phyloP scores from a whole-genome alignment of 2,329 filamentous ascomycete species.

The Neocucurbitaria cava region DNA sequence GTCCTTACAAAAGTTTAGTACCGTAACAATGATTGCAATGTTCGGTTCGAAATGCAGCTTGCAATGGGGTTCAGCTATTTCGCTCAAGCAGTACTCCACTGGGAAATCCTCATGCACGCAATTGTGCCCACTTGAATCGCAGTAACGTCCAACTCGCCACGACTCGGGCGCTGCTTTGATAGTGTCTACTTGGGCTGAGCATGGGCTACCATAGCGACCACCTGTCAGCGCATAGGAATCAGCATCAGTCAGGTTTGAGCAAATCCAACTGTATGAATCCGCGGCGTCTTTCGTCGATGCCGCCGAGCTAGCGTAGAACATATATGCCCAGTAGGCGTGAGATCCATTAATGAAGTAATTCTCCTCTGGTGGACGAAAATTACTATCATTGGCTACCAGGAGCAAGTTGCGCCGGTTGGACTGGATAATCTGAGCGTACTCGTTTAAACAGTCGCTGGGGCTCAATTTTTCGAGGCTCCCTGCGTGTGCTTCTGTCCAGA shows the following conservation, averaged over 20 bases:
- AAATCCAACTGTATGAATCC: conserved; percentile 15
- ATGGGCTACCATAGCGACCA: too few species aligned
- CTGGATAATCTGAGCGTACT: conserved; percentile 20
- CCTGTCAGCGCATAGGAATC: conserved; percentile 1
- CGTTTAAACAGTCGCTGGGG: conserved; percentile 17
- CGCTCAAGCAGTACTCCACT: conserved; percentile 29
- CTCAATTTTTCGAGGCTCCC: conserved; percentile 7
- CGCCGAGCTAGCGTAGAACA: not conserved
- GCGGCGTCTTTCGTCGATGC: not conserved
- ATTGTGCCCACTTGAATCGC: too few species aligned
- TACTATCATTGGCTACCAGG: conserved; percentile 12
- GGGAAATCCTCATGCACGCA: too few species aligned
- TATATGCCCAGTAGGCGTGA: conserved; percentile 9
- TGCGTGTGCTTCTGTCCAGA: not conserved
- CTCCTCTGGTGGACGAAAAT: conserved; percentile 1
- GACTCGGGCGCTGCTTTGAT: not conserved
- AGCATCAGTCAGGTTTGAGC: not conserved
- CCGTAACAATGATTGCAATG: conserved; percentile 22
- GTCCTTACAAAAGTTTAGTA: conserved; percentile 19
- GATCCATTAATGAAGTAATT: conserved; percentile 2
- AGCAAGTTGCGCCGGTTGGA: conserved; percentile 18
- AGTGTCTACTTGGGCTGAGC: not conserved
- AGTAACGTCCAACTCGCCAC: conserved; percentile 10
- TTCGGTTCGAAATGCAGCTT: conserved; percentile 21
- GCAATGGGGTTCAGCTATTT: conserved; percentile 20